A percentile compares a stretch with the other conserved stretches of the same genome.
Evolutionary conservation across 1,139 yeast genomes (phyloP).

Genomic region (Candida labiduridarum): DNA sequence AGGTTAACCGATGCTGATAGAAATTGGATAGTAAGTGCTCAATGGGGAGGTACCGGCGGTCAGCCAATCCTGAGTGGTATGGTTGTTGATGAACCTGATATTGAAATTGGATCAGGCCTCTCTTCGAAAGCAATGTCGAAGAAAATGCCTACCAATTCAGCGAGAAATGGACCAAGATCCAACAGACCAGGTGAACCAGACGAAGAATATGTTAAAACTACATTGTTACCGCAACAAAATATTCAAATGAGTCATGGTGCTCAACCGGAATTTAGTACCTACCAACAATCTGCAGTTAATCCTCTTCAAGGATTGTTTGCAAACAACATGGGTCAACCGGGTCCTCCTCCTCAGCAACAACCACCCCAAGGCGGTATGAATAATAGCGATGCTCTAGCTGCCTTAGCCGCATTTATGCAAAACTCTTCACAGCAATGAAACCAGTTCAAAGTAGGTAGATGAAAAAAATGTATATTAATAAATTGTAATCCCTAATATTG

Average conservation of each 20-base stretch:
- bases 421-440: slow-evolving; percentile 20
- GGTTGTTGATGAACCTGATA: slow-evolving; percentile 95
- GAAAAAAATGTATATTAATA: background rate
- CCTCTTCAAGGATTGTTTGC: slow-evolving; percentile 56
- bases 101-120: slow-evolving; percentile 92
- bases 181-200: slow-evolving; percentile 66
- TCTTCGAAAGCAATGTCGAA: slow-evolving; percentile 90
- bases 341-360: slow-evolving; percentile 14
- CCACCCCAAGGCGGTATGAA: slow-evolving; percentile 11
- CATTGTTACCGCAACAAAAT: slow-evolving; percentile 28
- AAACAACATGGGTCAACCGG: slow-evolving; percentile 16
- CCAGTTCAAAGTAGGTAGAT: background rate
- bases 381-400: slow-evolving; percentile 8
- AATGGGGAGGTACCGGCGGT: slow-evolving; percentile 98
- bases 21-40: slow-evolving; percentile 86
- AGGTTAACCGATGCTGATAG: slow-evolving; percentile 93
- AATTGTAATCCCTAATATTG: too few relatives aligned
- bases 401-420: slow-evolving; percentile 17
- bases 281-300: slow-evolving; percentile 43
- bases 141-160: slow-evolving; percentile 86
- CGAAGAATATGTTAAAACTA: slow-evolving; percentile 46
- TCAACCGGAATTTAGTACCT: slow-evolving; percentile 39
- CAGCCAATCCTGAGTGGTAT: slow-evolving; percentile 78
- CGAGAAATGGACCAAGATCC: slow-evolving; percentile 83
- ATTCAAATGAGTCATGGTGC: slow-evolving; percentile 29